Conservation (phyloP, 768 basidiomycete species). For the Boletus pseudopeckii region DNA sequence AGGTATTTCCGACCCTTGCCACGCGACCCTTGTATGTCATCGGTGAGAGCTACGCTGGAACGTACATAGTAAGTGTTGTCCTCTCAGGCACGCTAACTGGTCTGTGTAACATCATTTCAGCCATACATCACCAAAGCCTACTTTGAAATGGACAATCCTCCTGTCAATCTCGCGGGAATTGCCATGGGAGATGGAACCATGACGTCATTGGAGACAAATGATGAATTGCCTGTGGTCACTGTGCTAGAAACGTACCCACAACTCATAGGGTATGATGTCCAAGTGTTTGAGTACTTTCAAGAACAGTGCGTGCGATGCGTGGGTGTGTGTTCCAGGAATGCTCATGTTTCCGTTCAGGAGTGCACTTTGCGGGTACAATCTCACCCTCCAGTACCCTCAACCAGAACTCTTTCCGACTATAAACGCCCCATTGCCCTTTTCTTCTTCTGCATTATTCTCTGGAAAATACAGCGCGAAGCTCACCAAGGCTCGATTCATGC, state of each 20-base stretch:
- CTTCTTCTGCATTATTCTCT: neutral
- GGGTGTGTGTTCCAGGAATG: neutral
- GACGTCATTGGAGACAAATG: too few species aligned
- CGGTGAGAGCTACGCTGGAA: slow-evolving; percentile 74
- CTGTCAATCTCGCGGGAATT: slow-evolving; percentile 62
- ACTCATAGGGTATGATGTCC: slow-evolving; percentile 64
- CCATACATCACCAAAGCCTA: slow-evolving; percentile 74
- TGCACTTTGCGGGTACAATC: slow-evolving; percentile 58
- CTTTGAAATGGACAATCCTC: slow-evolving; percentile 56
- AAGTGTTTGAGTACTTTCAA: slow-evolving; percentile 63
- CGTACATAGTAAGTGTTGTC: slow-evolving; percentile 50
- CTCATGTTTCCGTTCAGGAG: slow-evolving; percentile 35
- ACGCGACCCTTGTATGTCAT: slow-evolving; percentile 65
- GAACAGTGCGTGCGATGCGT: slow-evolving; percentile 49
- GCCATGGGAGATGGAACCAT: slow-evolving; percentile 60
- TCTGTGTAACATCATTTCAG: slow-evolving; percentile 35
- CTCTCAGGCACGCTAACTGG: slow-evolving; percentile 29
- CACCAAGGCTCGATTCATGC: slow-evolving; percentile 9
- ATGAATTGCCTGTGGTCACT: slow-evolving; percentile 51
- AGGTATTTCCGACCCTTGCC: slow-evolving; percentile 66
- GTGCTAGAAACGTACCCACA: slow-evolving; percentile 72
- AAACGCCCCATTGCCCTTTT: neutral
- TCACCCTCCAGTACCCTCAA: slow-evolving; percentile 69
- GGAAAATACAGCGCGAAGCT: neutral
- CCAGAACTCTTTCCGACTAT: slow-evolving; percentile 43